Base-by-base conservation (phyloP, 2,329 filamentous ascomycete genomes). In the Botrytis fabae region DNA sequence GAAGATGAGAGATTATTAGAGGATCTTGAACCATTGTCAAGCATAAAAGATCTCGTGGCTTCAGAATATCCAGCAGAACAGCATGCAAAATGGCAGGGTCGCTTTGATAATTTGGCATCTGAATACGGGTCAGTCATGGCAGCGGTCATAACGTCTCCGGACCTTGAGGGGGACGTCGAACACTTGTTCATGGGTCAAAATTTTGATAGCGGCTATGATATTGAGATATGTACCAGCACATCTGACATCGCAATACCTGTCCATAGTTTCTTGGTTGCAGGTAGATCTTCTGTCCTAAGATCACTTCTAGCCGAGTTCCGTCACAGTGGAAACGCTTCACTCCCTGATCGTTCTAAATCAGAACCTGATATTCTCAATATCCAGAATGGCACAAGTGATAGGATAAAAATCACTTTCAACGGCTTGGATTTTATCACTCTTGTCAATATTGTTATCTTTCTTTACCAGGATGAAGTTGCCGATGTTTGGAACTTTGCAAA, bases 401-500 rank as follows among this genome's bases (percentile, higher is more conserved):
- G 28, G 86, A 86, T 42, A 9, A 87, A 90, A 16, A 79, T 98
- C 32, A 87, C 88, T 0, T 91, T 98, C 70, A 84, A 89, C 32
- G 87, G 89, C 2, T 82, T 95, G 20, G 94, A 98, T 79, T 86
- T 96, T 54, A 85, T 97, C 48, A 92, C 93, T 0, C 80, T 98
- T 10, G 84, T 97, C 73, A 95, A 97, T 77, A 78, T 98, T 16
- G 88, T 92, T 1, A 84, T 95, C 16, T 98, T 93, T 78, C 80
- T 92, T 12, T 98, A 98, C 80, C 91, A 90, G 9, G 96, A 98
- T 79, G 86, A 85, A 6, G 84, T 95, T 25, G 86, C 97, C 46
- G 93, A 96, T 74, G 92, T 95, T 28, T 98, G 96, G 96, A 93
- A 95, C 76, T 91, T 92, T 75, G 91, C 91, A 7, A 89, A 87